Base-by-base conservation (phyloP, 2,329 filamentous ascomycete species). In the Myotisia sp. region DNA sequence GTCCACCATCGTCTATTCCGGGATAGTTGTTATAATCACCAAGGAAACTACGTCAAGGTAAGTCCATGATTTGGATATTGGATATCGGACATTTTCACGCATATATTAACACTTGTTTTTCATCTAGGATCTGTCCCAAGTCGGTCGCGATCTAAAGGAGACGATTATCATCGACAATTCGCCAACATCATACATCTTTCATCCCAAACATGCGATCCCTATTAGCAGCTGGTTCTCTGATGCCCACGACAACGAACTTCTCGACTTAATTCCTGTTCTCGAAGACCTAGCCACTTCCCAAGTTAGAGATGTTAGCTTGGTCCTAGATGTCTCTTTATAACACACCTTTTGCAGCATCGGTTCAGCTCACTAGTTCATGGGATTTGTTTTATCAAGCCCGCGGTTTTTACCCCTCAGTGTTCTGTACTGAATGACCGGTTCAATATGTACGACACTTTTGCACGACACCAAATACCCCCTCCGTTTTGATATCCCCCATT, bases 191-290 rank as follows among this genome's bases (percentile, higher is more conserved):
- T 98, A 98, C 65, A 95, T 98, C 51, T 98, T 98, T 71, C 90
- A 98, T 56, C 90, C 90, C 16, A 87, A 98, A 64, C 90, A 98
- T 58, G 90, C 90, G 41, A 87, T 98, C 32, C 90, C 90, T 17
- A 98, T 98, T 64, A 94, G 86, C 71, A 95, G 87, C 68, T 98
- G 90, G 90, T 98, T 98, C 65, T 94, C 86, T 46, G 90, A 98
- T 62, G 90, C 90, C 42, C 90, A 98, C 61, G 90, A 98, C 65
- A 98, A 98, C 62, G 90, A 98, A 68, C 71, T 98, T 42, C 70
- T 98, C 51, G 90, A 98, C 57, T 68, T 98, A 49, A 95, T 98
- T 57, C 90, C 90, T 34, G 90, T 98, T 49, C 83, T 98, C 46
- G 90, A 98, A 68, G 90, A 98, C 60, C 70, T 98, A 53, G 87